Evolutionary conservation across 352 stramenopile species (phyloP).

Genomic region (Globisporangium cederbergense): DNA sequence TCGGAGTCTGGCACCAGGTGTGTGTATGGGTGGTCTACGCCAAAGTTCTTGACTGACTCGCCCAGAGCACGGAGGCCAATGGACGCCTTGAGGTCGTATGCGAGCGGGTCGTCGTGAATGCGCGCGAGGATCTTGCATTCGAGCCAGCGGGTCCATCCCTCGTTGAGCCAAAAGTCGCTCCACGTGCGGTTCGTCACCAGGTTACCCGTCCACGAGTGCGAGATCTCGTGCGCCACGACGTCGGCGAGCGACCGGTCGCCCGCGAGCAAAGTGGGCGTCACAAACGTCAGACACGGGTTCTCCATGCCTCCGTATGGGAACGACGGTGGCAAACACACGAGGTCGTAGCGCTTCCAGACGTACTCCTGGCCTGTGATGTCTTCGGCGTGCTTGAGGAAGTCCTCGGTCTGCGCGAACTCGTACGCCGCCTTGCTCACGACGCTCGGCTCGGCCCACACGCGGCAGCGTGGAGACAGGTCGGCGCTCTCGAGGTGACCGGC

Average conservation of each 20-base stretch:
- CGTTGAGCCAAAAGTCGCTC: slow-evolving; percentile 98
- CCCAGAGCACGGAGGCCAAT: slow-evolving; percentile 42
- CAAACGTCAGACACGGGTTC: slow-evolving; percentile 92
- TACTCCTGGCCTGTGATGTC: slow-evolving; percentile 90
- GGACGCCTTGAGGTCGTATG: slow-evolving; percentile 54
- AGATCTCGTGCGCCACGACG: slow-evolving; percentile 97
- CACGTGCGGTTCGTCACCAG: slow-evolving; percentile 96
- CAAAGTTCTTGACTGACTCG: slow-evolving; percentile 47
- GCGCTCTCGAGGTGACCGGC: slow-evolving; percentile 87
- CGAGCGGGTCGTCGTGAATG: slow-evolving; percentile 36
- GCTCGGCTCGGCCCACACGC: slow-evolving; percentile 94
- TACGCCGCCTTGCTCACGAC: slow-evolving; percentile 91
- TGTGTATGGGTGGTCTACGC: slow-evolving; percentile 79
- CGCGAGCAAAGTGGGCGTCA: slow-evolving; percentile 95
- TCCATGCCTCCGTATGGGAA: slow-evolving; percentile 89
- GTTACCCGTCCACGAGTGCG: slow-evolving; percentile 97
- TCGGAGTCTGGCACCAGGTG: slow-evolving; percentile 82
- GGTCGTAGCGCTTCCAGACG: slow-evolving; percentile 96
- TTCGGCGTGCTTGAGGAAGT: slow-evolving; percentile 91
- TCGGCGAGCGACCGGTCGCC: slow-evolving; percentile 94
- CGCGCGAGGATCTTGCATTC: slow-evolving; percentile 94
- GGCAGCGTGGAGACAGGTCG: slow-evolving; percentile 83
- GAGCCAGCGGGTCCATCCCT: slow-evolving; percentile 97
- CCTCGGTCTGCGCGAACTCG: slow-evolving; percentile 95
- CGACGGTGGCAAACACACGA: slow-evolving; percentile 95